Evolutionary conservation across 176 grass and related monocot species (phyloP).

Genomic region (Saccharum spontaneum): DNA sequence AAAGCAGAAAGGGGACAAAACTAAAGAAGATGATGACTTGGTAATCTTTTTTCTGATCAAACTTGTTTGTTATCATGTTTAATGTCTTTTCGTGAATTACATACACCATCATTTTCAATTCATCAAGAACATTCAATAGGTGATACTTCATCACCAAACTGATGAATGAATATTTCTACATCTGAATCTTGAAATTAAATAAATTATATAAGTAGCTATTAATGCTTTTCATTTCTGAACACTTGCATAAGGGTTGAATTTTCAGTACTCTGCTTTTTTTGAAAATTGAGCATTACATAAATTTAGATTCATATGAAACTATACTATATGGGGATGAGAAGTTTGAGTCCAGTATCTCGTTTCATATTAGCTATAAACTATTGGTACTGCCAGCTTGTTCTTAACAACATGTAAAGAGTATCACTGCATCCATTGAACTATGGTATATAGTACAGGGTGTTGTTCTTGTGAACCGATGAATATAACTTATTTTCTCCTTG

Average conservation of each 20-base stretch:
- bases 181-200: background rate
- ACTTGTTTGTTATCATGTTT: background rate
- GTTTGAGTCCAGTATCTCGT: background rate
- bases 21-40: slow-evolving; percentile 80
- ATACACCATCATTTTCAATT: background rate
- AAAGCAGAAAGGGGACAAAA: slow-evolving; percentile 56
- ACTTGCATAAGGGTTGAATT: background rate
- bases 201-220: background rate
- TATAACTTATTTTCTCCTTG: background rate
- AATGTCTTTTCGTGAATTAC: background rate
- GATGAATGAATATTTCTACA: background rate
- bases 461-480: background rate
- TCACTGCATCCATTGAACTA: background rate
- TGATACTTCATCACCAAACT: background rate
- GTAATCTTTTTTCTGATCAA: slow-evolving; percentile 24
- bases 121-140: background rate
- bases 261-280: background rate
- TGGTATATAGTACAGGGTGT: background rate
- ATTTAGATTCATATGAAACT: slow-evolving; percentile 4
- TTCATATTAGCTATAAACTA: background rate
- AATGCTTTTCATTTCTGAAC: background rate
- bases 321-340: background rate
- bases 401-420: background rate
- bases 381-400: background rate
- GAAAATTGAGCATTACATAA: background rate